Conservation (phyloP, 2,329 filamentous ascomycete genomes). For the Sarocladium oryzae region DNA sequence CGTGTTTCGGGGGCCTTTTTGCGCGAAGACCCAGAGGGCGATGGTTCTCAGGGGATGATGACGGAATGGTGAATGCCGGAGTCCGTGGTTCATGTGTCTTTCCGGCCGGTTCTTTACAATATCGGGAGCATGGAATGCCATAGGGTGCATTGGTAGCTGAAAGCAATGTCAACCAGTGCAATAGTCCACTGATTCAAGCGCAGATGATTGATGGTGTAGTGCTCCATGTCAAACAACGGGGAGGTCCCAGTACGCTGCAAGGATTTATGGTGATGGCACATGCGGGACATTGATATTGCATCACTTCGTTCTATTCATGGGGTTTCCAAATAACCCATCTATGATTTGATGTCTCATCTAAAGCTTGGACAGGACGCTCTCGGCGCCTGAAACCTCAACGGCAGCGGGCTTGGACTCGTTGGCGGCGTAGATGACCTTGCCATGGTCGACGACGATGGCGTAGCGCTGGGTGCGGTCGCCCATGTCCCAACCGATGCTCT, state of each 20-base stretch:
- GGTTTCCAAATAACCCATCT: background rate
- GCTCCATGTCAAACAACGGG: too few relatives aligned
- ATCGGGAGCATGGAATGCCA: slow-evolving; percentile 35
- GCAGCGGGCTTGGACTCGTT: slow-evolving; percentile 52
- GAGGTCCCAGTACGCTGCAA: too few relatives aligned
- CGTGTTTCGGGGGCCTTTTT: background rate
- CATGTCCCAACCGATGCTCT: slow-evolving; percentile 69
- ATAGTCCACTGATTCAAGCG: slow-evolving; percentile 18
- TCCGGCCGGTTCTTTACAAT: slow-evolving; percentile 36
- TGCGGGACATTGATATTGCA: too few relatives aligned
- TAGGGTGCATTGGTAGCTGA: slow-evolving; percentile 37
- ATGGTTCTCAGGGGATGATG: slow-evolving; percentile 7
- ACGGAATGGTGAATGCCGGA: slow-evolving; percentile 17
- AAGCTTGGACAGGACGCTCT: slow-evolving; percentile 47
- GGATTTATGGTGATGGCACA: too few relatives aligned
- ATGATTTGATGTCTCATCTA: slow-evolving; percentile 22
- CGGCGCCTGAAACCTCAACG: slow-evolving; percentile 44
- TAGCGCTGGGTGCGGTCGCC: slow-evolving; percentile 72
- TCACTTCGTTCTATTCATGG: background rate
- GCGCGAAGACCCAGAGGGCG: slow-evolving; percentile 13
- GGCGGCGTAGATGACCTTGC: slow-evolving; percentile 76
- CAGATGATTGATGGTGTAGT: too few relatives aligned
- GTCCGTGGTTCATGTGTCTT: slow-evolving; percentile 38
- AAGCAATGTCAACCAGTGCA: slow-evolving; percentile 30
- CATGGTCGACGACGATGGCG: slow-evolving; percentile 75